Conservation (phyloP, 176 grass and related monocot genomes). For the Elaeis guineensis region DNA sequence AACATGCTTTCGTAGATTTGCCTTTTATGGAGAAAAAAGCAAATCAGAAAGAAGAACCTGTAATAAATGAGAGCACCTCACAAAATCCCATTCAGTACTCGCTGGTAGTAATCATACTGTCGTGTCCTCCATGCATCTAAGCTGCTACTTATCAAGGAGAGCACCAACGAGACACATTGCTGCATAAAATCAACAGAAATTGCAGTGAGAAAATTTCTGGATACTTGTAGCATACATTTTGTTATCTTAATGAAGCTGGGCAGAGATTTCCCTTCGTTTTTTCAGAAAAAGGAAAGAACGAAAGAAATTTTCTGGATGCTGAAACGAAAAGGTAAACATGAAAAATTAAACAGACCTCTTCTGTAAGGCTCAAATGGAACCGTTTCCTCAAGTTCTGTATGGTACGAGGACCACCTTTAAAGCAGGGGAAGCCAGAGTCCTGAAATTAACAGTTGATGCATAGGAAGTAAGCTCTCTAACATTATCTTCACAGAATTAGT, state of each 20-base stretch:
- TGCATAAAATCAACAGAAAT: constrained; percentile 36
- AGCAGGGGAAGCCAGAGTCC: constrained; percentile 98
- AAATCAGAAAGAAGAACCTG: constrained; percentile 18
- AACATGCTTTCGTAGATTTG: constrained; percentile 20
- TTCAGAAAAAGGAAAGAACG: no score
- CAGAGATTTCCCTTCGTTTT: no score
- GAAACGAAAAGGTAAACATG: not conserved
- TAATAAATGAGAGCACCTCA: constrained; percentile 21
- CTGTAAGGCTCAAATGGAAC: constrained; percentile 93
- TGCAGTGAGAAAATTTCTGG: not conserved
- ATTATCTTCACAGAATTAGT: no score
- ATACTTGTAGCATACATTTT: no score
- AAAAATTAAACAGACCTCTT: constrained; percentile 60
- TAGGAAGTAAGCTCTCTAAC: no score
- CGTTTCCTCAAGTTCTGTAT: constrained; percentile 97
- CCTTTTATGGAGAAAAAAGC: constrained; percentile 11
- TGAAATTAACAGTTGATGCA: constrained; percentile 7
- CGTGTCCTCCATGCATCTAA: constrained; percentile 96
- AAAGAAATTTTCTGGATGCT: not conserved
- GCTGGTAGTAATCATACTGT: constrained; percentile 98
- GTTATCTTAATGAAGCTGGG: no score
- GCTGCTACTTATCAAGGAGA: constrained; percentile 98
- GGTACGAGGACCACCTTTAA: constrained; percentile 82
- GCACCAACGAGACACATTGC: constrained; percentile 98
- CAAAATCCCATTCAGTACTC: constrained; percentile 95